These are phyloP conservation scores for Lojkania enalia DNA, from an alignment of 2,329 filamentous ascomycete species.

Conservation along the genomic window DNA sequence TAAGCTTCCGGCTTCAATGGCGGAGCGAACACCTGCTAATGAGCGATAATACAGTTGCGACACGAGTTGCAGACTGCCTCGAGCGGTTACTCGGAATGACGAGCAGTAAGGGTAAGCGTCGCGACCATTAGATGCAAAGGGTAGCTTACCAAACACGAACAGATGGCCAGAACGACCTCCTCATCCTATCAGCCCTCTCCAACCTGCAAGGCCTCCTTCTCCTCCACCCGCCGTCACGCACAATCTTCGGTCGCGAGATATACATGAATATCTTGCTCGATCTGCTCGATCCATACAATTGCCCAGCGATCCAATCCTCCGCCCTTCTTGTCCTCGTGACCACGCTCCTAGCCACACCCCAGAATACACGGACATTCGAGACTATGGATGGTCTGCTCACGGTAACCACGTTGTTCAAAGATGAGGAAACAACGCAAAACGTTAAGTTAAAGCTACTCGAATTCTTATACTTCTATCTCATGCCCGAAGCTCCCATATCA, in stretches of 20 bases:
- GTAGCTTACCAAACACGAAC: slow-evolving; percentile 14
- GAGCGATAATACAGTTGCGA: slow-evolving; percentile 61
- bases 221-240: slow-evolving; percentile 86
- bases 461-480: slow-evolving; percentile 97
- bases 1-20: slow-evolving; percentile 37
- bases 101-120: slow-evolving; percentile 52
- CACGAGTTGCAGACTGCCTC: slow-evolving; percentile 81
- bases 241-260: slow-evolving; percentile 83
- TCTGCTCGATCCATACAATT: slow-evolving; percentile 87
- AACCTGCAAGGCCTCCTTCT: slow-evolving; percentile 86
- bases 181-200: slow-evolving; percentile 86
- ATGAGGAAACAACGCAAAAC: slow-evolving; percentile 78
- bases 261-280: slow-evolving; percentile 97
- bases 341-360: slow-evolving; percentile 80
- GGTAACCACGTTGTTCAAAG: slow-evolving; percentile 91
- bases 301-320: slow-evolving; percentile 86
- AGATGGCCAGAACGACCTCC: slow-evolving; percentile 81
- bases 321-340: slow-evolving; percentile 89
- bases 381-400: slow-evolving; percentile 87
- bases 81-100: slow-evolving; percentile 82
- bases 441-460: slow-evolving; percentile 97
- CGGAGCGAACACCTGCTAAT: slow-evolving; percentile 11
- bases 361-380: slow-evolving; percentile 91
- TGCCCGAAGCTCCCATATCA: slow-evolving; percentile 73
- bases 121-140: slow-evolving; percentile 4